Evolutionary conservation across 176 grass and related monocot species (phyloP), one percentile per base, ranked within the genome.

Genomic region (Saccharum officinarum): DNA sequence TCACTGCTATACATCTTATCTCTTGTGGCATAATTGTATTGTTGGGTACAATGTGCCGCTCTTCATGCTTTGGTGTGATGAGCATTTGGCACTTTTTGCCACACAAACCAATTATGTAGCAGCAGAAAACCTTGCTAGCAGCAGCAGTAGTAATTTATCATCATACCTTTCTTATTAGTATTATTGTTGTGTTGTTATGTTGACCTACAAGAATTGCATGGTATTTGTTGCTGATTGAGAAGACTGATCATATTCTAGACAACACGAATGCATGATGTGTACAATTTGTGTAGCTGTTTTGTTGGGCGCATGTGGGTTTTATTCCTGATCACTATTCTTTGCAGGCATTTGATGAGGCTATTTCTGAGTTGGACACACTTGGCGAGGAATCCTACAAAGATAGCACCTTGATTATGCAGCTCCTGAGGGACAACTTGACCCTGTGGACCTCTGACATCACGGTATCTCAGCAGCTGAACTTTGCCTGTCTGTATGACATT

Each of bases 391-490:
- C 90, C 3, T 97, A 97, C 92, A 97, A 94, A 86, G 94, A 97
- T 31, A 97, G 92, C 86, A 94, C 94, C 22, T 85, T 94, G 87
- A 97, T 97, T 62, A 97, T 97, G 94, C 94, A 97, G 74, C 94
- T 97, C 63, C 80, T 97, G 59, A 93, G 90, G 45, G 92, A 97
- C 75, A 97, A 97, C 75, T 77, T 97, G 86, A 97, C 92, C 83
- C 90, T 97, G 10, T 97, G 94, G 94, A 94, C 94, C 52, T 90
- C 94, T 2, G 94, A 97, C 59, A 85, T 90, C 59, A 92, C 85
- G 86, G 94, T 97, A 83, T 81, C 15, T 23, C 6, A 36, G 12
- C 17, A 9, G 6, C 10, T 67, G 23, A 54, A 37, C 18, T 36
- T 14, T 12, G 14, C 26, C 18, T 69, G 26, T 45, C 33, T 74